Evolutionary conservation across 108 stramenopile genomes (phyloP), one percentile per base, ranked within the genome.

Genomic region (Fistulifera solaris): DNA sequence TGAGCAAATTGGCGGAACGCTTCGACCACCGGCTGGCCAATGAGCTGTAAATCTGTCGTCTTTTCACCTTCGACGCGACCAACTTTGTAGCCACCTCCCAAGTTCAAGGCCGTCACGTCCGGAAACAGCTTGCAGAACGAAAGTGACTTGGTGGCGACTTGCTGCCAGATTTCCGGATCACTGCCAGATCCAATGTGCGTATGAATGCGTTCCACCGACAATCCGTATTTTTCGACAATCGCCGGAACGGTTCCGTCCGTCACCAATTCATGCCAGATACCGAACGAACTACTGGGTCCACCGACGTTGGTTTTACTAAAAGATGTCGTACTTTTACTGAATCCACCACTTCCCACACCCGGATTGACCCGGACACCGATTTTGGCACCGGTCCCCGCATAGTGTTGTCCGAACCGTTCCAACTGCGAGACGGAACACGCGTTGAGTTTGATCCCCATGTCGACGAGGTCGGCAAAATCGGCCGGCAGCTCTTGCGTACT

Each of bases 11-110:
- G 54, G 52, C 68, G 67, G 63, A 98, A 96, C 15, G 83, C 94
- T 19, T 80, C 85, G 40, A 71, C 59, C 24, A 98, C 96, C 8
- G 96, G 94, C 44, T 69, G 55, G 17, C 98, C 98, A 66, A 96
- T 87, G 56, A 78, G 81, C 24, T 80, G 75, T 62, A 98, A 76
- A 71, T 98, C 94, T 7, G 98, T 98, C 1, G 93, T 88, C 19
- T 74, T 63, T 66, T 96, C 95, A 18, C 80, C 87, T 26, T 77
- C 71, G 66, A 94, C 93, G 16, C 98, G 73, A 51, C 93, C 98
- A 0, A 98, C 98, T 76, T 98, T 98, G 94, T 96, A 98, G 47
- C 98, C 98, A 13, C 98, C 98, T 16, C 98, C 98, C 31, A 98
- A 70, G 57, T 98, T 97, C 60, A 93, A 49, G 7, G 89, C 66